Evolutionary conservation across 2,329 filamentous ascomycete genomes (phyloP).

Genomic region (Fusarium duplospermum): DNA sequence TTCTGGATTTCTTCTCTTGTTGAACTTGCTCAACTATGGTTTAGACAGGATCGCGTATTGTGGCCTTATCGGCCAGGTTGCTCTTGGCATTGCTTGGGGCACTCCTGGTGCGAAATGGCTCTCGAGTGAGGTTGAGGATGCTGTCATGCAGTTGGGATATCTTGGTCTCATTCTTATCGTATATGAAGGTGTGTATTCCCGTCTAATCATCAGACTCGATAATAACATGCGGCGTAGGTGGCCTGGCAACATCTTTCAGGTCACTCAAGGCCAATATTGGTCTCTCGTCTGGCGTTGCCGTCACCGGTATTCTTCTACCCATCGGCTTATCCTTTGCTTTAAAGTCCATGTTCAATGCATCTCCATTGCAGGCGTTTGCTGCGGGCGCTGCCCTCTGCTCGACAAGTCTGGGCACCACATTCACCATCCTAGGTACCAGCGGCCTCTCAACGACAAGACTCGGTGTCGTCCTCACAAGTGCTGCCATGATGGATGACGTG

Average conservation of each 20-base stretch:
- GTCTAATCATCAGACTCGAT: too few species aligned
- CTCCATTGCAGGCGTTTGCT: slow-evolving; percentile 73
- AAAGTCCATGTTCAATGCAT: slow-evolving; percentile 59
- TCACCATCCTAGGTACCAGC: slow-evolving; percentile 63
- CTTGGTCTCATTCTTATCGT: slow-evolving; percentile 78
- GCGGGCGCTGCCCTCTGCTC: slow-evolving; percentile 80
- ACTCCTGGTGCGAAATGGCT: slow-evolving; percentile 74
- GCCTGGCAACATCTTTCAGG: slow-evolving; percentile 55
- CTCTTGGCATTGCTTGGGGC: slow-evolving; percentile 78
- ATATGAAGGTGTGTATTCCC: slow-evolving; percentile 59
- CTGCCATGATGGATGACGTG: slow-evolving; percentile 86
- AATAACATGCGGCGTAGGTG: slow-evolving; percentile 54
- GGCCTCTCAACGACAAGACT: slow-evolving; percentile 54
- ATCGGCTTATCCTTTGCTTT: slow-evolving; percentile 75
- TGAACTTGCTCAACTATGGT: slow-evolving; percentile 68
- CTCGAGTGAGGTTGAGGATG: slow-evolving; percentile 60
- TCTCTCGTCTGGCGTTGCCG: slow-evolving; percentile 71
- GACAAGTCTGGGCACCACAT: slow-evolving; percentile 78
- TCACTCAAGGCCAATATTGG: slow-evolving; percentile 68
- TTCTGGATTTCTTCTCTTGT: slow-evolving; percentile 70
- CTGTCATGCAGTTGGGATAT: slow-evolving; percentile 75
- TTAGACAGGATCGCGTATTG: slow-evolving; percentile 74
- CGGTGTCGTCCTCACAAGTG: slow-evolving; percentile 74
- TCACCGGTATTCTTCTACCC: slow-evolving; percentile 72
- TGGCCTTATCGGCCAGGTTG: slow-evolving; percentile 77